Base-by-base conservation (phyloP, 2,329 filamentous ascomycete species). In the Aureobasidium uvarum region DNA sequence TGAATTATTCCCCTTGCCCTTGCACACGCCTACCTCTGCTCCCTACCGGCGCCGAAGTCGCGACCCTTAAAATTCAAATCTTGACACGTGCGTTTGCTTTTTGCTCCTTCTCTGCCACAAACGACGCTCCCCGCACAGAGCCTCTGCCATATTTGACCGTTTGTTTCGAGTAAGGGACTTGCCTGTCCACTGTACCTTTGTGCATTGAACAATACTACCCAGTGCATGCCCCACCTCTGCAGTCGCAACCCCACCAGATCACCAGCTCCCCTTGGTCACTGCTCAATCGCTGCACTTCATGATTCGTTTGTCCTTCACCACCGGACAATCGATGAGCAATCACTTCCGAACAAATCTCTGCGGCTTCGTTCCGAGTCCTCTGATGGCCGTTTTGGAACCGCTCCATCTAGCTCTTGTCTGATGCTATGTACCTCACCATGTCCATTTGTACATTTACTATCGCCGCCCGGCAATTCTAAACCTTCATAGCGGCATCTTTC, bases 171-270 rank as follows among this genome's bases (percentile, higher is more conserved):
- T 43, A 31, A 41, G n/a, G 23, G 5, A 14, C 56, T 14, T 48
- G 14, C 18, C 14, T 25, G 28, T 48, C n/a, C 43, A 23, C 41
- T 60, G 39, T 45, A 25, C 11, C 13, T 13, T 48, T 25, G 31
- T 41, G 43, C 43, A 25, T 48, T 23, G 31, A 45, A 13, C 13
- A 23, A 11, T 18, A 36, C 11, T 36, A 13, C 33, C 10, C 33
- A 13, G 33, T 36, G 20, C 28, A 36, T 48, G 41, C 43, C 56
- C 56, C 56, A 46, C 43, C 56, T 48, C 48, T 31, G n/a, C 56
- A 60, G 23, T 38, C 18, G 55, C 56, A 60, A 60, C 56, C 56
- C 56, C 56, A 38, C 54, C 54, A 58, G 54, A 58, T 58, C 54
- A 31, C 31, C 39, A 38, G 33, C 33, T 28, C 33, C 25, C 36